Base-by-base conservation (phyloP, 2,329 filamentous ascomycete species). In the Leptographium procerum region DNA sequence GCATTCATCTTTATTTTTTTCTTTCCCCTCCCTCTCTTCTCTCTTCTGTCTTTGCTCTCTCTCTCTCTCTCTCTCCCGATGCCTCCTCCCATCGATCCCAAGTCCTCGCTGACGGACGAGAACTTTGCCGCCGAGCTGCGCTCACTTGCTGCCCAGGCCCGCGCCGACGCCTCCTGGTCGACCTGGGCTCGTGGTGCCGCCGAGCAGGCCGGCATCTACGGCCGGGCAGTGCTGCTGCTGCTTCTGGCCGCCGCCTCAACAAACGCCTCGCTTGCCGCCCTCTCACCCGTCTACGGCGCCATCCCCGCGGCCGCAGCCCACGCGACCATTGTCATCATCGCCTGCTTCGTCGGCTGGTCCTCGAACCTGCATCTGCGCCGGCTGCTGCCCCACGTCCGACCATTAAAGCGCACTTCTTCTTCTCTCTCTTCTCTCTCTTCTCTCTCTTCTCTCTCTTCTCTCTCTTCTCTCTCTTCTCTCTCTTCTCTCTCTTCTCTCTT, bases 201-300 rank as follows among this genome's bases (percentile, higher is more conserved):
- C 11, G 68, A 70, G 19, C 77, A 80, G 61, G 63, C 65, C 33
- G 62, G 69, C 54, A 63, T 77, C 60, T 78, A 78, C 61, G 65
- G 70, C 61, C 72, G 73, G 62, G 70, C 73, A 2, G 63, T 67
- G 24, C 66, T 70, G n/a, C 67, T 85, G 19, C 73, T 85, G 61
- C 64, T 75, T 29, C 73, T 88, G 52, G 77, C 82, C 11, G 88
- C 85, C 51, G 68, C 85, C 48, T 84, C 81, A 61, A 85, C 87
- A 52, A 83, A 85, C 62, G 81, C 87, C 59, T 92, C 88, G 1
- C 83, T 89, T 68, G 77, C 91, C 62, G 85, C 82, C 45, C 77
- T 97, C 36, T 88, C 90, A 24, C 94, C 94, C 2, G 87, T 95
- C 13, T 97, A 95, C 71, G 94, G 94, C 56, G 84, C 86, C 19